Evolutionary conservation across 2,329 filamentous ascomycete species (phyloP).

Genomic region (Microascus cirrosus): DNA sequence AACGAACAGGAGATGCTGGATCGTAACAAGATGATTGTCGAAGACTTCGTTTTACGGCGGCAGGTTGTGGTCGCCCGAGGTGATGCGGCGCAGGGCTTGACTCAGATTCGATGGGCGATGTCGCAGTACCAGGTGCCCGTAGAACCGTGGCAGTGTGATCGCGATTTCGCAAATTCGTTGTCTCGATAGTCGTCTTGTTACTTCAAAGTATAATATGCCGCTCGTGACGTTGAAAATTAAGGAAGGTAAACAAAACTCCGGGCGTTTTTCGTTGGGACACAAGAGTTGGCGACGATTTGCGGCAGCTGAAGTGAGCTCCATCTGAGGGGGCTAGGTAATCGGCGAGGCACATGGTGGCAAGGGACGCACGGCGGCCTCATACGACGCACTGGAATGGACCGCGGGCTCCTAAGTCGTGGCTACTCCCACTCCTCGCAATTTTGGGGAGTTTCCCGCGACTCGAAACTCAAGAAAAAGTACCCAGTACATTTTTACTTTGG

Average conservation of each 20-base stretch:
- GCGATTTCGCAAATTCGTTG: constrained; percentile 21
- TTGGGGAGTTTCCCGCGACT: no score
- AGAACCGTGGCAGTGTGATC: neutral
- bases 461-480: no score
- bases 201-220: neutral
- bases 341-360: neutral
- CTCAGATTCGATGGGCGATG: neutral
- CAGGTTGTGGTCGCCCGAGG: neutral
- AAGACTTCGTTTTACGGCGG: neutral
- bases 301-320: neutral
- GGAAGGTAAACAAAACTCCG: neutral
- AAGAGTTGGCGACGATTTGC: neutral
- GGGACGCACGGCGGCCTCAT: no score
- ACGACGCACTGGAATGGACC: no score
- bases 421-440: no score
- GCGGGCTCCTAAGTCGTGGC: no score
- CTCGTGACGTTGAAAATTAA: neutral
- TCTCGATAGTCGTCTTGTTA: constrained; percentile 9
- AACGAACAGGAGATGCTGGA: neutral
- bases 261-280: neutral
- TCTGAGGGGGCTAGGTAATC: neutral
- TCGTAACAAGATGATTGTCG: neutral
- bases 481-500: no score
- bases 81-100: neutral
- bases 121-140: neutral